Base-by-base conservation (phyloP, 2,329 filamentous ascomycete genomes). In the Colletotrichum sansevieriae region DNA sequence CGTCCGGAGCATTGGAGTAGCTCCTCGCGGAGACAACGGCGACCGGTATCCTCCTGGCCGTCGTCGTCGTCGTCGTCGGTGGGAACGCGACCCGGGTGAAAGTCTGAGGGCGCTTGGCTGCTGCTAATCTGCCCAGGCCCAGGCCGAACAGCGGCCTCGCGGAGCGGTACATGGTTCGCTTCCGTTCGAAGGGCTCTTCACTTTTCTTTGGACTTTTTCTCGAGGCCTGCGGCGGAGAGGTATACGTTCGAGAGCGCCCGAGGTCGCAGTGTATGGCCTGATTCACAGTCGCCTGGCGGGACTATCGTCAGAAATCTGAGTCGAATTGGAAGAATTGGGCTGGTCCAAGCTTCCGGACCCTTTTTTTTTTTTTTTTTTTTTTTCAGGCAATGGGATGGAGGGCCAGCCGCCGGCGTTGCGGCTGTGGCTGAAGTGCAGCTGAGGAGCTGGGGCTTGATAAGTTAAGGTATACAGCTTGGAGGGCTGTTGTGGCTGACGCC, bases 141-240 rank as follows among this genome's bases (percentile, higher is more conserved):
- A 60, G 29, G 60, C 64, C 70, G 64, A 68, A 56, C 8, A 71
- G 46, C 43, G 68, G 57, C 57, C 68, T 64, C 61, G 56, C 60
- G 33, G 57, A 46, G 46, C 64, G 68, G 52, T 59, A 71, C 61
- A 71, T 65, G 25, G 20, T 57, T 18, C 13, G 25, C 15, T 10
- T 52, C 12, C 11, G 37, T 13, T 15, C 37, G 37, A 6, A 12
- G 37, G 13, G 37, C 9, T 39, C 37, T 11, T 39, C 37, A 11
- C 11, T 15, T 2, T 39, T 39, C 4, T 13, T 15, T 11, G 35
- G 35, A 39, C 3, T 39, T 39, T 5, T 11, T 39, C 37, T 39
- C 37, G 37, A 39, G 37, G 37, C 37, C 13, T 11, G 37, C 37
- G 37, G 37, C 29, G 29, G 29, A 29, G 37, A 15, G 37, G 37